Percentiles rank a stretch among this genome's conserved stretches.
These are phyloP conservation scores for Picochlorum costavermella DNA, from an alignment of 139 green algal genomes.

Conservation along the genomic window DNA sequence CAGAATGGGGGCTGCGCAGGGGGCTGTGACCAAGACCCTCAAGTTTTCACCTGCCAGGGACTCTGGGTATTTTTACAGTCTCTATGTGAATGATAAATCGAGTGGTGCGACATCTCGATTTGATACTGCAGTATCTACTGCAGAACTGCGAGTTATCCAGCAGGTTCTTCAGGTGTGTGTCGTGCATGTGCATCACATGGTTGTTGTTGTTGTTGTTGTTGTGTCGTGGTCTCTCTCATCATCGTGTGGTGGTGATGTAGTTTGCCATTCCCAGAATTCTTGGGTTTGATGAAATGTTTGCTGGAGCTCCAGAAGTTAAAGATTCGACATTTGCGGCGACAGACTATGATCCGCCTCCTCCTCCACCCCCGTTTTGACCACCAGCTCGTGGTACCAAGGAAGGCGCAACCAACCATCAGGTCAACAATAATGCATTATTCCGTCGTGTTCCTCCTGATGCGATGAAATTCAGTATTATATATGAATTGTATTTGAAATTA, in stretches of 20 bases:
- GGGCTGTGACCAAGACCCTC: background rate
- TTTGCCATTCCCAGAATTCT: slow-evolving; percentile 25
- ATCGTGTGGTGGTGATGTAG: slow-evolving; percentile 3
- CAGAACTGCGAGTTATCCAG: slow-evolving; percentile 21
- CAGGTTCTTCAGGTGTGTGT: slow-evolving; percentile 15
- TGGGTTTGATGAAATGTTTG: slow-evolving; percentile 32
- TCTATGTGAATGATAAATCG: slow-evolving; percentile 13
- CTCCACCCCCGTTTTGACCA: no score
- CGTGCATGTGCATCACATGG: no score
- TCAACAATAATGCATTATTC: no score
- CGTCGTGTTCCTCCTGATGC: no score
- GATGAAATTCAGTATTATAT: no score
- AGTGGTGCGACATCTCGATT: slow-evolving; percentile 1
- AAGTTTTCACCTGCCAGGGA: slow-evolving; percentile 9
- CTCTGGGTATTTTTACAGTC: slow-evolving; percentile 19
- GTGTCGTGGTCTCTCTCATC: background rate
- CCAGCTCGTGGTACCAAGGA: no score
- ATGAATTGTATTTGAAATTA: no score
- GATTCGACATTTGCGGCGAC: background rate
- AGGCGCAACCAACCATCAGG: no score
- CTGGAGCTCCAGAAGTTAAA: slow-evolving; percentile 9
- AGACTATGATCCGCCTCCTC: background rate
- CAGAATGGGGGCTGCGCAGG: slow-evolving; percentile 12
- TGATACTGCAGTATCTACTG: slow-evolving; percentile 12
- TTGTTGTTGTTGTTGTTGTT: no score